phyloP scores from a whole-genome alignment of 495 filamentous ascomycete species.

The Penicillium samsonianum region DNA sequence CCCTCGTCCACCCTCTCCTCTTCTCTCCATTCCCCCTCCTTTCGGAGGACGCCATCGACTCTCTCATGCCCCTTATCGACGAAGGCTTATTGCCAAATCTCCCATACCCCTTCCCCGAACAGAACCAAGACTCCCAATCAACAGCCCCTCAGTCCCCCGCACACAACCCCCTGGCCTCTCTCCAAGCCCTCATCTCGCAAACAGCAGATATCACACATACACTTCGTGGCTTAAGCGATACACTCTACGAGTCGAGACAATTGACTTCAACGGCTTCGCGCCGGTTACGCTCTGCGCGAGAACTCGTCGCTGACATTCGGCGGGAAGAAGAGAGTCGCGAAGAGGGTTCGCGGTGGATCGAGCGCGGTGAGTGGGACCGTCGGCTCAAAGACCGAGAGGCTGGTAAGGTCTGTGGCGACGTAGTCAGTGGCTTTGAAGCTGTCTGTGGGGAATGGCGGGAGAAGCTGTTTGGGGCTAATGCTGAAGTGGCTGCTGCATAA shows the following conservation, averaged over 20 bases:
- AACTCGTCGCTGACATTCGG: slow-evolving; percentile 79
- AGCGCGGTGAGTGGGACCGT: slow-evolving; percentile 76
- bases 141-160: slow-evolving; percentile 34
- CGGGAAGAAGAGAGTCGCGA: slow-evolving; percentile 79
- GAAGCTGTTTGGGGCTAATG: slow-evolving; percentile 50
- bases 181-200: slow-evolving; percentile 55
- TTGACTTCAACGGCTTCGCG: slow-evolving; percentile 76
- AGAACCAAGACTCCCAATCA: slow-evolving; percentile 50
- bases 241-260: slow-evolving; percentile 91
- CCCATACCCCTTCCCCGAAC: slow-evolving; percentile 52
- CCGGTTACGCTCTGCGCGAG: slow-evolving; percentile 70
- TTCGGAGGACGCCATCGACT: slow-evolving; percentile 67
- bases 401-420: slow-evolving; percentile 74
- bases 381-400: slow-evolving; percentile 74
- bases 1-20: slow-evolving; percentile 69
- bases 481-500: slow-evolving; percentile 42
- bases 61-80: slow-evolving; percentile 64
- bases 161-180: slow-evolving; percentile 50
- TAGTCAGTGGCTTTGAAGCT: slow-evolving; percentile 88
- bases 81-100: slow-evolving; percentile 53
- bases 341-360: slow-evolving; percentile 77
- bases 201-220: slow-evolving; percentile 78
- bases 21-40: slow-evolving; percentile 54
- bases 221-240: slow-evolving; percentile 84
- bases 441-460: slow-evolving; percentile 69